A percentile compares a stretch with the other conserved stretches of the same genome.
phyloP scores from a whole-genome alignment of 2,329 filamentous ascomycete genomes.

The Fusarium clavum region DNA sequence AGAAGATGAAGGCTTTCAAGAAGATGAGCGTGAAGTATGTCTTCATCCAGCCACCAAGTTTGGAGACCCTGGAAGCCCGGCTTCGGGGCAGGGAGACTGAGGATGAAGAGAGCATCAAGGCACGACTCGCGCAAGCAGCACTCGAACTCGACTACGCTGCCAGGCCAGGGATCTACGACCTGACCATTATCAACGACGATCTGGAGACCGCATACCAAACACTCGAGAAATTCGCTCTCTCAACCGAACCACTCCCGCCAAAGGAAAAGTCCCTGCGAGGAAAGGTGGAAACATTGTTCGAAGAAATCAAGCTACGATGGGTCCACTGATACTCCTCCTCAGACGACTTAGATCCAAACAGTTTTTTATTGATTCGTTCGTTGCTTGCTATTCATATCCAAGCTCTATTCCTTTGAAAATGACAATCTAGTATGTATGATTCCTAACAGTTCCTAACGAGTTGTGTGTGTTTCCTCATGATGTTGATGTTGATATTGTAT shows the following conservation, averaged over 20 bases:
- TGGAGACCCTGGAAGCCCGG: rapidly evolving
- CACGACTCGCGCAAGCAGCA: not conserved
- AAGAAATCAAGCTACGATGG: not conserved
- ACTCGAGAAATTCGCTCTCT: not conserved
- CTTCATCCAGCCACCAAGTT: not conserved
- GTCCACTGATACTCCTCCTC: not conserved
- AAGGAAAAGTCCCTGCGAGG: not conserved
- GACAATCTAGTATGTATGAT: constrained; percentile 17
- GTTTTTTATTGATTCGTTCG: constrained; percentile 2
- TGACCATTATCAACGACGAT: not conserved
- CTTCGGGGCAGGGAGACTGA: rapidly evolving
- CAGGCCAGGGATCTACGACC: not conserved
- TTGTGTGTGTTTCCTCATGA: constrained; percentile 7
- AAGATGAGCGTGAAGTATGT: not conserved
- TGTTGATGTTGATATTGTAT: not conserved
- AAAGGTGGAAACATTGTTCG: not conserved
- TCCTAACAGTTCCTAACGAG: not conserved
- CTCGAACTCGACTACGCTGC: not conserved
- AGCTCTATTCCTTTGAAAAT: not conserved
- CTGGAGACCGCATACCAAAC: not conserved
- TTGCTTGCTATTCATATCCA: not conserved
- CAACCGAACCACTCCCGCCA: not conserved
- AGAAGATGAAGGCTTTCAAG: not conserved
- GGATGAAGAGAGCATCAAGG: not conserved
- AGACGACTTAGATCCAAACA: not conserved